A percentile compares a stretch with the other conserved stretches of the same genome.
These are phyloP conservation scores for Talaromyces pinophilus DNA, from an alignment of 2,329 filamentous ascomycete genomes.

Conservation along the genomic window DNA sequence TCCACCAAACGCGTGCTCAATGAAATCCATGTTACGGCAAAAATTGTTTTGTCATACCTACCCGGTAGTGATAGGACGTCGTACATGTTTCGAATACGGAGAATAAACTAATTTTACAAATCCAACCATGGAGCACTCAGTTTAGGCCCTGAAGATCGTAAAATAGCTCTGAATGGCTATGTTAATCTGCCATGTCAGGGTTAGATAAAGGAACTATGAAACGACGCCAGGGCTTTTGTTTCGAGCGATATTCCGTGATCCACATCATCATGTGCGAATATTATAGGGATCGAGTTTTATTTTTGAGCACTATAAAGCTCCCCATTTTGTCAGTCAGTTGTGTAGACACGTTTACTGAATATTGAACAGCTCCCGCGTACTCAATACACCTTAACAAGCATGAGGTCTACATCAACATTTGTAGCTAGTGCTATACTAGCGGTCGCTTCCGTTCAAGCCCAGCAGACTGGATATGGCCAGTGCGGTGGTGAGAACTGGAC, in stretches of 20 bases:
- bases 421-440: slow-evolving; percentile 8
- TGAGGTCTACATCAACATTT: neutral
- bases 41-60: too few relatives aligned
- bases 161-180: neutral
- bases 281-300: neutral
- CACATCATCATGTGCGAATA: neutral
- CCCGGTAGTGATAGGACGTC: too few relatives aligned
- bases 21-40: neutral
- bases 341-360: neutral
- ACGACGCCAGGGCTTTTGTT: neutral
- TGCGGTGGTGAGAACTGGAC: slow-evolving; percentile 18
- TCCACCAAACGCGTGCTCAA: slow-evolving; percentile 1
- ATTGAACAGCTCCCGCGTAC: too few relatives aligned
- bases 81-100: neutral
- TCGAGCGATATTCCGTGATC: slow-evolving; percentile 11
- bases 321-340: neutral
- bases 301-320: neutral
- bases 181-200: neutral
- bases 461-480: slow-evolving; percentile 18
- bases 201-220: neutral
- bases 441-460: neutral
- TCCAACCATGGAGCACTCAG: neutral
- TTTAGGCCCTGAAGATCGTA: neutral
- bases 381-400: neutral
- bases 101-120: neutral